Evolutionary conservation across 371 early-diverging fungal genomes (phyloP).

Genomic region (Gilbertella persicaria): DNA sequence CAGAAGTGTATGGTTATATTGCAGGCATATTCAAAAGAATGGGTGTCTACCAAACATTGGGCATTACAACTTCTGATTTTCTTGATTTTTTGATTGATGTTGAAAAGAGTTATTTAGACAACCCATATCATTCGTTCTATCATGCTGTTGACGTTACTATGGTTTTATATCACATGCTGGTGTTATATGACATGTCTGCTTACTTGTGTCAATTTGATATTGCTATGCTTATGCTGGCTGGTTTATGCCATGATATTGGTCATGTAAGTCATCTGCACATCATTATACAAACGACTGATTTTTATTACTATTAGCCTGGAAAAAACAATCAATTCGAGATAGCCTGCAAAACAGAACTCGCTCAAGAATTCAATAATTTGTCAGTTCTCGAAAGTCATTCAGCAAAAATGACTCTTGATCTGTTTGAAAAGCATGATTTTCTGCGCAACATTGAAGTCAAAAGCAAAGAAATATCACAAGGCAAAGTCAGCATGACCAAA

Average conservation of each 20-base stretch:
- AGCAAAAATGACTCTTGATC: constrained; percentile 65
- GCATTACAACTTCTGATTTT: constrained; percentile 61
- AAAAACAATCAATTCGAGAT: constrained; percentile 87
- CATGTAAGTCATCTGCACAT: constrained; percentile 66
- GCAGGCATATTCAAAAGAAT: constrained; percentile 67
- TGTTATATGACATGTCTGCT: constrained; percentile 56
- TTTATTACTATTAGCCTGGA: constrained; percentile 69
- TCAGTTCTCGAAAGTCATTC: constrained; percentile 89
- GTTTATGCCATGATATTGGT: constrained; percentile 87
- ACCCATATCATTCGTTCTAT: constrained; percentile 88
- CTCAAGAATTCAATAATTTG: constrained; percentile 62
- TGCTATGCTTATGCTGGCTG: constrained; percentile 75
- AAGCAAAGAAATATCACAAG: constrained; percentile 9
- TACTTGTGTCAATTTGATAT: constrained; percentile 69
- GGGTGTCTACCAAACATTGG: constrained; percentile 57
- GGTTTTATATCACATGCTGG: constrained; percentile 75
- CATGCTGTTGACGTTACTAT: constrained; percentile 88
- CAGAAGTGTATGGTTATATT: constrained; percentile 71
- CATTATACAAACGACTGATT: neutral
- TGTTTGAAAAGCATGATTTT: constrained; percentile 69
- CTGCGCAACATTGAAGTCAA: constrained; percentile 42
- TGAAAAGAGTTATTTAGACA: constrained; percentile 71
- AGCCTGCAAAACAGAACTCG: constrained; percentile 76
- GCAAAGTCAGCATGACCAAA: constrained; percentile 33
- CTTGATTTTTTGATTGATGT: constrained; percentile 83